Percentiles rank a stretch among this genome's conserved stretches.
phyloP scores from a whole-genome alignment of 306 rosid genomes.

The Sphenostylis stenocarpa region DNA sequence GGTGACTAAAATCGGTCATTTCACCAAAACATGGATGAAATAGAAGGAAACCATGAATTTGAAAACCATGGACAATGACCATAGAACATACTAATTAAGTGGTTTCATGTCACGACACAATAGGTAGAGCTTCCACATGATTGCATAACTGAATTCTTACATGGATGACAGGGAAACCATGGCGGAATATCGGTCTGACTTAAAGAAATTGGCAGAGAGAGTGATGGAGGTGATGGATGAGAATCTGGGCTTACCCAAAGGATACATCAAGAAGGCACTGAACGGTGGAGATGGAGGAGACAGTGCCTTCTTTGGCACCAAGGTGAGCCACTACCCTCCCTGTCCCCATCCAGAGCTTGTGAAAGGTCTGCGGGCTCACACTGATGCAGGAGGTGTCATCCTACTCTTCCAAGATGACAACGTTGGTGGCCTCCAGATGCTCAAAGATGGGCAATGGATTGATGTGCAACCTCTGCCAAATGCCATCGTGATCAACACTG shows the following conservation, averaged over 20 bases:
- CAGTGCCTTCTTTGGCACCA: conserved; percentile 85
- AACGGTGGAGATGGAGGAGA: conserved; percentile 63
- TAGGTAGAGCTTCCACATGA: conserved; percentile 23
- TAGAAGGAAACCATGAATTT: not conserved
- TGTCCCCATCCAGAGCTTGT: conserved; percentile 81
- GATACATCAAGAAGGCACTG: conserved; percentile 75
- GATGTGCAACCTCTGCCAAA: conserved; percentile 82
- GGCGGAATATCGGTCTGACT: conserved; percentile 68
- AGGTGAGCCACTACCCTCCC: conserved; percentile 98
- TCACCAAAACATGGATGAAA: not conserved
- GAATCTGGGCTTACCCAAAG: conserved; percentile 71
- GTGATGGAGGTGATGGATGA: conserved; percentile 91
- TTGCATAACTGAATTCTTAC: conserved; percentile 13
- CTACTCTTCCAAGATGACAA: conserved; percentile 88
- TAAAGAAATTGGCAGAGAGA: conserved; percentile 67
- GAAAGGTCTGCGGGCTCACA: conserved; percentile 91
- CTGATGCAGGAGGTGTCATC: conserved; percentile 95
- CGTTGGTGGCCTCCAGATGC: conserved; percentile 93
- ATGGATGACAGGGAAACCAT: conserved; percentile 74
- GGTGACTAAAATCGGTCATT: not conserved
- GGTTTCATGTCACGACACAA: not conserved
- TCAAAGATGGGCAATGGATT: conserved; percentile 88
- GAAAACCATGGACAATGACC: conserved; percentile 12
- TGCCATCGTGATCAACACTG: conserved; percentile 89
- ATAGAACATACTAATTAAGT: not conserved